Conservation (phyloP, 768 basidiomycete genomes). For the Collybiopsis luxurians region DNA sequence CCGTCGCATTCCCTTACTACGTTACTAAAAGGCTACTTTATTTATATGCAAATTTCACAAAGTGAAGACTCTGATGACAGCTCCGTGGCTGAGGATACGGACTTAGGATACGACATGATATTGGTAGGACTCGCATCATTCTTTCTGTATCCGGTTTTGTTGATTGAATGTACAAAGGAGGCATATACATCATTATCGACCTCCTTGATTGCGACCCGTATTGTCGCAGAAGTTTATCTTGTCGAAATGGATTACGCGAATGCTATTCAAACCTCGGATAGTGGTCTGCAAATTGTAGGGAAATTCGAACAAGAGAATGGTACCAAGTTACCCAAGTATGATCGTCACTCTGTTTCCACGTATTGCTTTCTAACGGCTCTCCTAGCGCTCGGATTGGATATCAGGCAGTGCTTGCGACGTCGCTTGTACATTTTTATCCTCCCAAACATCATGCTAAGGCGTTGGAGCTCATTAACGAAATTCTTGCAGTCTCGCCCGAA, state of each 20-base stretch:
- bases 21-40: constrained; percentile 66
- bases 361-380: background rate
- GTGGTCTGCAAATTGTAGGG: constrained; percentile 56
- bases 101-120: constrained; percentile 60
- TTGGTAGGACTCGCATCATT: constrained; percentile 43
- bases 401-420: constrained; percentile 67
- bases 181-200: constrained; percentile 46
- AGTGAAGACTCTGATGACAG: constrained; percentile 41
- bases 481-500: constrained; percentile 60
- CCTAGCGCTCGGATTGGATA: constrained; percentile 64
- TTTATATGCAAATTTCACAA: constrained; percentile 49
- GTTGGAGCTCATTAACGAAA: constrained; percentile 64
- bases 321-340: constrained; percentile 47
- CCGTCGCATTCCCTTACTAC: constrained; percentile 53
- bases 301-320: constrained; percentile 58
- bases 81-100: constrained; percentile 28
- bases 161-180: constrained; percentile 39
- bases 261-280: constrained; percentile 68
- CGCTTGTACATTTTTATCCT: constrained; percentile 81
- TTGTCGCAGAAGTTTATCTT: constrained; percentile 64
- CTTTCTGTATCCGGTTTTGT: background rate
- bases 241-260: constrained; percentile 72
- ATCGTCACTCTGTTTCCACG: background rate
- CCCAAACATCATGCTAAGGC: constrained; percentile 90
- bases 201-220: constrained; percentile 65